Base-by-base conservation (phyloP, 1,139 yeast species). In the Meyerozyma sp. region DNA sequence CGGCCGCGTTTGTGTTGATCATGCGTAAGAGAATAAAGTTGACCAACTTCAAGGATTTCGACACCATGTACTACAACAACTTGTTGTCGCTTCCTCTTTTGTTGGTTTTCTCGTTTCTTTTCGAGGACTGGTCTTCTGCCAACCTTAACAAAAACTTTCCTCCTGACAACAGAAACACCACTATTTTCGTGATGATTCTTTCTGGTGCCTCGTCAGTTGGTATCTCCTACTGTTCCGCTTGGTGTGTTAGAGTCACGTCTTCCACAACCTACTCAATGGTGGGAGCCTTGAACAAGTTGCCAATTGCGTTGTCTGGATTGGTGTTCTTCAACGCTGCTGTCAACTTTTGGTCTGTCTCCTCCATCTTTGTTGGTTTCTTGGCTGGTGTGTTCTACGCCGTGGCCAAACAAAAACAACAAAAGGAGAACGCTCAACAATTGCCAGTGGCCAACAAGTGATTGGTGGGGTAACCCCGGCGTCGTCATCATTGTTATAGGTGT, bases 191-290 rank as follows among this genome's bases (percentile, higher is more conserved):
- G 54, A 91, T 94, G 96, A 59, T 93, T 51, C 78, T 91, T 59
- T 87, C 97, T 39, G 98, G 98, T 65, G 78, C 87, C 54, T 85
- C 95, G 37, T 85, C 98, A 29, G 95, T 93, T 46, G 97, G 95
- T 68, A 93, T 94, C 62, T 90, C 98, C 40, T 93, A 94, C 78
- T 89, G 97, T 68, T 89, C 98, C 27, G 98, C 97, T 49, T 93
- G 98, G 98, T 93, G 98, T 80, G 96, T 93, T 50, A 88, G 98
- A 73, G 98, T 91, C 52, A 94, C 98, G 39, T 89, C 97, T 16
- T 90, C 98, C 29, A 93, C 98, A 47, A 93, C 98, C 45, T 93
- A 93, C 73, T 88, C 96, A 43, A 93, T 93, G 98, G 98, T 93
- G 51, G 98, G 98, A 63, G 98, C 98, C 44, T 81, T 93, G 68